Evolutionary conservation across 2,329 filamentous ascomycete genomes (phyloP), one percentile per base, ranked within the genome.

Genomic region (Ceratocystis cubensis): DNA sequence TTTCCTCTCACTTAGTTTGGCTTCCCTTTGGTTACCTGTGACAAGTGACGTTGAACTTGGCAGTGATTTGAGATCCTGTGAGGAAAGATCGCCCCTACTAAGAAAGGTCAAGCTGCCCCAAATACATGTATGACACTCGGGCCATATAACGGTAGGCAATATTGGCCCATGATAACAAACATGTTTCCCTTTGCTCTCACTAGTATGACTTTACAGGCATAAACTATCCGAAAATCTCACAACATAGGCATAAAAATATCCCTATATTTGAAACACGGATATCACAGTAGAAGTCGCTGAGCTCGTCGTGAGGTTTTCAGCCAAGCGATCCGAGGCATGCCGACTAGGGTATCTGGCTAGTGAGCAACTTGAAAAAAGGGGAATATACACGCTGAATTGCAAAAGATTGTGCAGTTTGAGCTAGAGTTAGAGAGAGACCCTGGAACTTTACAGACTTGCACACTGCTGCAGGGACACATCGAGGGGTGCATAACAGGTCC

Each of bases 201-300:
- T 17, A 50, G 6, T 22, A 59, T n/a, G 37, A 33, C 28, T 33
- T 17, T 30, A 33, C 13, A 59, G 53, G 53, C 53, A 59, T 59
- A 59, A 59, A 30, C 33, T 59, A 30, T 13, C 13, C 28, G 2
- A 20, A 15, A n/a, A 59, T 37, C 17, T 33, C 17, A 30, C 8
- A 30, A 37, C 22, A n/a, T n/a, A 20, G 53, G 53, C 53, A 59
- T 59, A 59, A 59, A 59, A 20, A 33, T 33, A 59, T 59, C 53
- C 53, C 53, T 59, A 59, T 59, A 59, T 59, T 59, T 59, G 53
- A 59, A 59, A 59, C 53, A 33, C 53, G 30, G 53, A 10, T 59
- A 59, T 59, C 28, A 59, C 53, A 33, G 33, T 7, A 59, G 17
- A 59, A 30, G 53, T 59, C 33, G 6, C 25, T 33, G 28, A 59